Conservation (phyloP, 2,329 filamentous ascomycete species). For the Anthostomella pinea region DNA sequence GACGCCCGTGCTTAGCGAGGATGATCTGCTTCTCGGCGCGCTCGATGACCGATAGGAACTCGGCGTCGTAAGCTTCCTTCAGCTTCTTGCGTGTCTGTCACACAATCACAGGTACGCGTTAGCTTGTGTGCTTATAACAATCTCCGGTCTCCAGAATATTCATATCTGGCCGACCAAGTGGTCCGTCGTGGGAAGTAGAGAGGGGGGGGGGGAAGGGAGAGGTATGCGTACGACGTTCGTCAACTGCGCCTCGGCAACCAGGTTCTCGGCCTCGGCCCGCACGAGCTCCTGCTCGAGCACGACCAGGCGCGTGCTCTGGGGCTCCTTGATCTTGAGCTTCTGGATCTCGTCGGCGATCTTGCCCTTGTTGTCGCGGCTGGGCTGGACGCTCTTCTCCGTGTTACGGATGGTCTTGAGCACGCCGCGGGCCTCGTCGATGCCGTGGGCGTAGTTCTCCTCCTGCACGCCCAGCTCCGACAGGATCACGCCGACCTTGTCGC, state of each 20-base stretch:
- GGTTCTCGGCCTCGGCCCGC: constrained; percentile 88
- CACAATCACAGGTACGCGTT: constrained; percentile 1
- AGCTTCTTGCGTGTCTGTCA: constrained; percentile 85
- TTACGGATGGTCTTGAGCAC: constrained; percentile 91
- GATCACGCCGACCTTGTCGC: constrained; percentile 92
- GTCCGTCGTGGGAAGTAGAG: no score
- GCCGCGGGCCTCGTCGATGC: constrained; percentile 78
- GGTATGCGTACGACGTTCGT: constrained; percentile 75
- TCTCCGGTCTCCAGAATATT: no score
- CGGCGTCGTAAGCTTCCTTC: constrained; percentile 87
- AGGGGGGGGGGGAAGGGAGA: constrained; percentile 4
- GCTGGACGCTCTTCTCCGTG: constrained; percentile 93
- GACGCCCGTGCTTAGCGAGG: constrained; percentile 83
- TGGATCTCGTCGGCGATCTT: constrained; percentile 93
- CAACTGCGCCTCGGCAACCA: constrained; percentile 94
- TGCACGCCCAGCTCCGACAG: constrained; percentile 91
- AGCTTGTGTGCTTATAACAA: background rate
- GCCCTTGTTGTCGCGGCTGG: constrained; percentile 78
- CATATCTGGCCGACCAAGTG: no score
- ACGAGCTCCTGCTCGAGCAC: constrained; percentile 95
- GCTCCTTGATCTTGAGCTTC: constrained; percentile 88
- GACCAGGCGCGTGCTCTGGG: constrained; percentile 74
- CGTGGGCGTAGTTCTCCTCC: constrained; percentile 83
- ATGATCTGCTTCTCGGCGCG: constrained; percentile 96
- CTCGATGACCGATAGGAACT: constrained; percentile 89